Conservation (phyloP, 2,329 filamentous ascomycete genomes). For the Aspergillus phoenicis region DNA sequence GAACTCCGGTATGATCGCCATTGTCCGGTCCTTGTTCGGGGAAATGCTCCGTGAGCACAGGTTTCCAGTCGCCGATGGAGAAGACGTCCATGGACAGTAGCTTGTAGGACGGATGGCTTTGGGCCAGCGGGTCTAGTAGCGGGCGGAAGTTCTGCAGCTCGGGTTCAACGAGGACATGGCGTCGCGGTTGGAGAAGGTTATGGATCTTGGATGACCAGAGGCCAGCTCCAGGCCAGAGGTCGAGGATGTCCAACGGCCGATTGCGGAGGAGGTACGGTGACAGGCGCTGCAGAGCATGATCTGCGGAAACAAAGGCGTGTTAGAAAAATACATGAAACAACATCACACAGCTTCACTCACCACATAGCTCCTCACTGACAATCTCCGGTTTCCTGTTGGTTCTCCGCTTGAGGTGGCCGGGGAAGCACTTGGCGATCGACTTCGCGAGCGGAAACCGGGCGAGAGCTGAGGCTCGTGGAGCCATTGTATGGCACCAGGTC, state of each 20-base stretch:
- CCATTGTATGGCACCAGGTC: conserved; percentile 10
- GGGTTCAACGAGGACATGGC: conserved; percentile 81
- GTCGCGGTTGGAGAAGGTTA: conserved; percentile 72
- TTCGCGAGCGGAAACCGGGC: conserved; percentile 28
- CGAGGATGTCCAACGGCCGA: conserved; percentile 79
- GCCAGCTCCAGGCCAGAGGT: conserved; percentile 79
- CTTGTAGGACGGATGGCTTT: conserved; percentile 50
- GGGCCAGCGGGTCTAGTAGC: conserved; percentile 62
- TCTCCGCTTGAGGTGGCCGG: conserved; percentile 14
- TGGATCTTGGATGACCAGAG: conserved; percentile 79
- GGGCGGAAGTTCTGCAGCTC: conserved; percentile 60
- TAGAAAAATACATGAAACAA: background rate
- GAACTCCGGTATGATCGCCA: conserved; percentile 43
- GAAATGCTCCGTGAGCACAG: conserved; percentile 47
- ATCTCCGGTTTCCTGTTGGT: conserved; percentile 24
- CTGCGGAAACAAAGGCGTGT: conserved; percentile 36
- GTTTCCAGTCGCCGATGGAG: conserved; percentile 59
- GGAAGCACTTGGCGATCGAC: conserved; percentile 15
- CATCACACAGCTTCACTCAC: conserved; percentile 26
- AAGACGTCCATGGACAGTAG: conserved; percentile 59
- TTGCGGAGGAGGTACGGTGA: conserved; percentile 69
- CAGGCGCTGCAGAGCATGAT: conserved; percentile 72
- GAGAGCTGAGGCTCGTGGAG: conserved; percentile 23
- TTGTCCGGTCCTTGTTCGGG: conserved; percentile 54
- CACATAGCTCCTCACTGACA: conserved; percentile 37